Conservation (phyloP, 129 eudicot species). For the Flaveria bidentis region DNA sequence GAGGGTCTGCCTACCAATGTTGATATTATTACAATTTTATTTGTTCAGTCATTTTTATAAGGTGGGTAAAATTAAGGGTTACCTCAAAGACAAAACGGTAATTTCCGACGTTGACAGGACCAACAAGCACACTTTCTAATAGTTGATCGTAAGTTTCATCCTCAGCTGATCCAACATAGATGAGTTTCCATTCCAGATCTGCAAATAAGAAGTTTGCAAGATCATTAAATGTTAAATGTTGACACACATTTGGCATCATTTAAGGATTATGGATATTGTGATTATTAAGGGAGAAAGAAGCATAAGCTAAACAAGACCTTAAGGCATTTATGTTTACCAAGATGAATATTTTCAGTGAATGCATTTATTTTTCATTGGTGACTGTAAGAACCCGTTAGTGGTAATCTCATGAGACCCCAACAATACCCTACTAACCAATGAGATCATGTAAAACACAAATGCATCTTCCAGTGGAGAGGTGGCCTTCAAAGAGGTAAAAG, state of each 20-base stretch:
- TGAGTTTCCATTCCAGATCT: slow-evolving; percentile 97
- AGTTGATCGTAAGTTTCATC: slow-evolving; percentile 94
- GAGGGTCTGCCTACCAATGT: slow-evolving; percentile 79
- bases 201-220: slow-evolving; percentile 14
- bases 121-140: slow-evolving; percentile 90
- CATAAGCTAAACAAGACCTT: background rate
- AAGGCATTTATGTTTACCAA: background rate
- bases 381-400: too few species aligned
- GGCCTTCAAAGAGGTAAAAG: too few species aligned
- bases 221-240: background rate
- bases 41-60: background rate
- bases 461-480: too few species aligned
- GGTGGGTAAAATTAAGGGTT: background rate
- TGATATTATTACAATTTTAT: background rate
- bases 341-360: background rate
- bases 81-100: slow-evolving; percentile 97
- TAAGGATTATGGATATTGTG: background rate
- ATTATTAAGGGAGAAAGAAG: background rate
- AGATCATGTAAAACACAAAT: too few species aligned
- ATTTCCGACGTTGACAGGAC: slow-evolving; percentile 90
- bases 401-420: too few species aligned
- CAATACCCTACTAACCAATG: too few species aligned
- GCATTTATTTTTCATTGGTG: background rate
- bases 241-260: background rate
- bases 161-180: slow-evolving; percentile 96